Percentiles rank a stretch among this genome's conserved stretches.
Conservation (phyloP, 306 rosid genomes). For the Casuarina glauca region DNA sequence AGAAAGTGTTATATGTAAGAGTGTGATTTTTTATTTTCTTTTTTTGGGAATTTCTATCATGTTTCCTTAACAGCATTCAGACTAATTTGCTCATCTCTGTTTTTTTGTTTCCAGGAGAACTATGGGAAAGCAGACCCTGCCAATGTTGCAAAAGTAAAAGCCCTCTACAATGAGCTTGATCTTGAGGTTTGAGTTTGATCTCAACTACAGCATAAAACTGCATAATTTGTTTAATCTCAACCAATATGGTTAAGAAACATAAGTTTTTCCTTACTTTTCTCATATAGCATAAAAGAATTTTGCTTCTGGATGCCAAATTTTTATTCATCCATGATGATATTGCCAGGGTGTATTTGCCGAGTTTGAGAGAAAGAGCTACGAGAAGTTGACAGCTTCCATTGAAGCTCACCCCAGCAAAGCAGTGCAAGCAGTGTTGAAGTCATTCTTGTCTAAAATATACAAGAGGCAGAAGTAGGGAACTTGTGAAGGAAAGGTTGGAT, state of each 20-base stretch:
- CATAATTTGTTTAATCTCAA: too few species aligned
- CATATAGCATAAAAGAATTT: not conserved
- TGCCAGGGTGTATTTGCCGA: slow-evolving; percentile 65
- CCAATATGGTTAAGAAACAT: not conserved
- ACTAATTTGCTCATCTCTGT: slow-evolving; percentile 9
- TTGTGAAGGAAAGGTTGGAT: slow-evolving; percentile 20
- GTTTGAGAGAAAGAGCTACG: slow-evolving; percentile 68
- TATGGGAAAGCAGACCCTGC: slow-evolving; percentile 70
- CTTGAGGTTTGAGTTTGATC: slow-evolving; percentile 60
- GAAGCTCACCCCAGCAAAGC: slow-evolving; percentile 78
- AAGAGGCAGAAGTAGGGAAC: slow-evolving; percentile 72
- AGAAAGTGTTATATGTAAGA: slow-evolving; percentile 65
- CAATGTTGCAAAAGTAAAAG: slow-evolving; percentile 75
- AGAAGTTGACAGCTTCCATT: slow-evolving; percentile 58
- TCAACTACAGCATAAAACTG: not conserved
- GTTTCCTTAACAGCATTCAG: slow-evolving; percentile 8
- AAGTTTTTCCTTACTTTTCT: not conserved
- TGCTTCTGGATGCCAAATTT: not conserved
- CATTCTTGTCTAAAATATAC: slow-evolving; percentile 87
- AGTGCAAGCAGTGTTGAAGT: slow-evolving; percentile 83
- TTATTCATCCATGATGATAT: slow-evolving; percentile 8
- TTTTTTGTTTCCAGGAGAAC: slow-evolving; percentile 53
- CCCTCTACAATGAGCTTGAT: slow-evolving; percentile 65
- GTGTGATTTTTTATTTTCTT: slow-evolving; percentile 1
- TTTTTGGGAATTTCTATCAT: not conserved